Evolutionary conservation across 345 rosid species (phyloP).

Genomic region (Angophora floribunda): DNA sequence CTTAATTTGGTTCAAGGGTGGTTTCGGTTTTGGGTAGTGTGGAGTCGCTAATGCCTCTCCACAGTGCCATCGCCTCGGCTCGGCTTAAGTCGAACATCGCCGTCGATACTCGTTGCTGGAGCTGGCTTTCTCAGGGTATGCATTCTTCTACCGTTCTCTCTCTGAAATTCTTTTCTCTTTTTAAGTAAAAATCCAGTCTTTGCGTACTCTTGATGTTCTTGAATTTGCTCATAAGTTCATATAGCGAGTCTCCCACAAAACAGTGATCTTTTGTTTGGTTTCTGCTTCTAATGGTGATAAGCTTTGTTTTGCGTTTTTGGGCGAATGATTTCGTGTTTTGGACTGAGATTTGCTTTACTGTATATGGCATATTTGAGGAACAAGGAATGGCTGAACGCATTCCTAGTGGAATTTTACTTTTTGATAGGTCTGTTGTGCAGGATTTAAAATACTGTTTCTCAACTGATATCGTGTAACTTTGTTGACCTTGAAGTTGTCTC

Average conservation of each 20-base stretch:
- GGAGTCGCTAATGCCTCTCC: conserved; percentile 76
- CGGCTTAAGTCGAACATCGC: conserved; percentile 74
- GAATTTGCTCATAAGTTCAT: background rate
- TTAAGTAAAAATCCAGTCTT: background rate
- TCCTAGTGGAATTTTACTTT: background rate
- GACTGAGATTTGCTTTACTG: background rate
- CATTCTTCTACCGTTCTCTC: background rate
- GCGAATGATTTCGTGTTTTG: background rate
- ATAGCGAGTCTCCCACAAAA: background rate
- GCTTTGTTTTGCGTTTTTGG: background rate
- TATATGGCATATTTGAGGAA: background rate
- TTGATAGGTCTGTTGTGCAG: background rate
- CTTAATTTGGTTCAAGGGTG: conserved; percentile 22
- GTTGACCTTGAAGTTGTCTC: background rate
- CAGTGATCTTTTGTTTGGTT: background rate
- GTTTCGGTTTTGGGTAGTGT: conserved; percentile 53
- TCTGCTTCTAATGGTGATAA: background rate
- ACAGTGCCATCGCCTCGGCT: conserved; percentile 79
- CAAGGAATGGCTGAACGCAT: background rate
- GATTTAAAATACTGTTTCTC: background rate
- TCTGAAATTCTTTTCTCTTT: background rate
- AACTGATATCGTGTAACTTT: background rate
- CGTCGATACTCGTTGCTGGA: conserved; percentile 83
- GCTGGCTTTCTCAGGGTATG: conserved; percentile 82
- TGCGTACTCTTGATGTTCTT: background rate